Conservation (phyloP, 495 filamentous ascomycete species). For the Neurospora discreta region DNA sequence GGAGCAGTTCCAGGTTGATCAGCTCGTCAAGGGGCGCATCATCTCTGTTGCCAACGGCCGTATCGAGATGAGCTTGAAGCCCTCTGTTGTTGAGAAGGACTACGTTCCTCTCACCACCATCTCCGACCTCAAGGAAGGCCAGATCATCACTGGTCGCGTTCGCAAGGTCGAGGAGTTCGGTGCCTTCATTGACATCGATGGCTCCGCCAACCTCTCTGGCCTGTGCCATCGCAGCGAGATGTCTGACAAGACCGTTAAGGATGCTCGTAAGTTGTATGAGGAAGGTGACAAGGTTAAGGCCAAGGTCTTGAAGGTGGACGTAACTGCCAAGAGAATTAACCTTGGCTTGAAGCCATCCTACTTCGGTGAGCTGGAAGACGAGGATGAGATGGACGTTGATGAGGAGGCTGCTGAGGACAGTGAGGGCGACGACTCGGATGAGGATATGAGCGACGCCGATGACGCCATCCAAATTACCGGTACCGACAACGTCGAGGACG, state of each 20-base stretch:
- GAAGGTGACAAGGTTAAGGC: slow-evolving; percentile 89
- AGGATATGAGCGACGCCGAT: slow-evolving; percentile 40
- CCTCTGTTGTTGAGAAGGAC: slow-evolving; percentile 68
- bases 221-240: slow-evolving; percentile 87
- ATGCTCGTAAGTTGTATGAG: slow-evolving; percentile 73
- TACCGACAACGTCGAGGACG: slow-evolving; percentile 27
- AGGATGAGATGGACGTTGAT: slow-evolving; percentile 43
- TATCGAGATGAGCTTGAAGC: slow-evolving; percentile 76
- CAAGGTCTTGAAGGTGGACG: slow-evolving; percentile 68
- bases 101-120: slow-evolving; percentile 60
- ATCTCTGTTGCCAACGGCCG: slow-evolving; percentile 59
- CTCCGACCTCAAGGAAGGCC: slow-evolving; percentile 62
- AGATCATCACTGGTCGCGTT: slow-evolving; percentile 76
- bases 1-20: slow-evolving; percentile 68
- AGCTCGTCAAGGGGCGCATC: slow-evolving; percentile 81
- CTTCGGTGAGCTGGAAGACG: slow-evolving; percentile 49
- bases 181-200: slow-evolving; percentile 83
- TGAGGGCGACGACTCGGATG: slow-evolving; percentile 36
- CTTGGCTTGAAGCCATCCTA: slow-evolving; percentile 91
- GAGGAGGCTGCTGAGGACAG: slow-evolving; percentile 31
- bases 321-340: slow-evolving; percentile 59
- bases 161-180: slow-evolving; percentile 90
- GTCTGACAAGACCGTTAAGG: slow-evolving; percentile 64
- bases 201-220: slow-evolving; percentile 75
- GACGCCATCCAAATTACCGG: slow-evolving; percentile 42